These are phyloP conservation scores for Venturia carpophila DNA, from an alignment of 2,329 filamentous ascomycete genomes.

Conservation along the genomic window DNA sequence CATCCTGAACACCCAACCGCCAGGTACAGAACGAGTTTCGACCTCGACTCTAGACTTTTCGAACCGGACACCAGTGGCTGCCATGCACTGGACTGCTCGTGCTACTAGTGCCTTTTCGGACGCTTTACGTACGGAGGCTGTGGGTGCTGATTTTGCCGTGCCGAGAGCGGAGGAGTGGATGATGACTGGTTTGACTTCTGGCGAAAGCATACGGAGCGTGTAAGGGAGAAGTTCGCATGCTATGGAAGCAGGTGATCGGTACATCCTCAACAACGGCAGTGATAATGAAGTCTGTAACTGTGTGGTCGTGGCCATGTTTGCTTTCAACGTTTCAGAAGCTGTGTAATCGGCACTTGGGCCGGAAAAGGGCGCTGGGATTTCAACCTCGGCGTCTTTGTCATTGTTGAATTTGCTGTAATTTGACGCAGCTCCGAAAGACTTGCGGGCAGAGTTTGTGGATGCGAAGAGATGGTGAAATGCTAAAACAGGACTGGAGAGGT, in stretches of 20 bases:
- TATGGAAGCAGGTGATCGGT: slow-evolving; percentile 70
- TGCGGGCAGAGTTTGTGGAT: slow-evolving; percentile 39
- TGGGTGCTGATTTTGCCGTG: slow-evolving; percentile 38
- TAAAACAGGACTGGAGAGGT: slow-evolving; percentile 76
- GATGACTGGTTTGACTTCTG: slow-evolving; percentile 84
- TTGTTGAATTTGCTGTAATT: slow-evolving; percentile 33
- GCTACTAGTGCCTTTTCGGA: slow-evolving; percentile 73
- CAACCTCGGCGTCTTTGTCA: slow-evolving; percentile 24
- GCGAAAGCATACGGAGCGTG: slow-evolving; percentile 72
- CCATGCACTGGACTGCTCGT: slow-evolving; percentile 72
- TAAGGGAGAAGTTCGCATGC: slow-evolving; percentile 80
- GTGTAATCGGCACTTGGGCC: slow-evolving; percentile 75
- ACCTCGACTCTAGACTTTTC: slow-evolving; percentile 76
- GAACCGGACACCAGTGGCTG: slow-evolving; percentile 72
- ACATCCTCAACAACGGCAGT: slow-evolving; percentile 64
- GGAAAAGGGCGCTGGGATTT: slow-evolving; percentile 54
- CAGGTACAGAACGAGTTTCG: slow-evolving; percentile 35
- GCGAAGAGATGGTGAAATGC: slow-evolving; percentile 91
- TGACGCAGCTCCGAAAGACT: slow-evolving; percentile 26
- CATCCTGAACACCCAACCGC: slow-evolving; percentile 84
- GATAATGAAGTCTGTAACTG: slow-evolving; percentile 65
- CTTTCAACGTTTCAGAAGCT: slow-evolving; percentile 72
- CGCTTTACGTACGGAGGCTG: slow-evolving; percentile 82
- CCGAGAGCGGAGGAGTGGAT: slow-evolving; percentile 61
- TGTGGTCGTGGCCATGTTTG: slow-evolving; percentile 66